Base-by-base conservation (phyloP, 805 yeast genomes). In the Schwanniomyces sp. region DNA sequence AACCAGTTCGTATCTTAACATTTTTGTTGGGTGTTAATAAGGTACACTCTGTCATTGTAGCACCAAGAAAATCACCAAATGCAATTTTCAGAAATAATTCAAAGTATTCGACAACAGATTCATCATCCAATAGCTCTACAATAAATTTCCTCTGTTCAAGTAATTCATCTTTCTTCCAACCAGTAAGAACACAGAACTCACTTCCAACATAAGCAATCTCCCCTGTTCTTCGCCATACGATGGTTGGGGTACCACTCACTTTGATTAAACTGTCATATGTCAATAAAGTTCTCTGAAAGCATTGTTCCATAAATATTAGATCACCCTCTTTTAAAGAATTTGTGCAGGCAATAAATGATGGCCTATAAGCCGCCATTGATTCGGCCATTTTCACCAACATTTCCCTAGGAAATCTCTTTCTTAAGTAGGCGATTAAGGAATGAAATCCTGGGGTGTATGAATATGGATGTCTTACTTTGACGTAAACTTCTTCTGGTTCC, bases 151-250 rank as follows among this genome's bases (percentile, higher is more conserved):
- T 76, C 54, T 84, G 84, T 30, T 76, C 76, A 45, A 91, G 65
- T 26, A 92, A 66, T 50, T 84, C 85, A 28, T 82, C 86, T 55
- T 79, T 78, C 6, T 84, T 70, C 97, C 97, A 92, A 1, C 98
- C 97, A 0, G 97, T 90, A 16, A 92, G 71, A 14, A 88, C 81
- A 55, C 94, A 85, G 63, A 92, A 92, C 65, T 92, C 98, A 54
- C 88, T 88, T n/a, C 96, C 96, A 2, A 91, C 96, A 50, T 91
- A 92, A 0, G 96, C 94, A 10, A 92, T 87, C 64, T 92, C 96
- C 7, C 97, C 96, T 1, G 97, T 91, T 45, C 98, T 77, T 54
- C 99, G 75, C 98, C 98, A 92, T 3, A 91, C 92, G 18, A 92
- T 80, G 0, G 97, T 91, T 2, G 98, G 98, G 0, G 97, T 92